Base-by-base conservation (phyloP, 371 early-diverging fungal species). In the Mortierella sp. region DNA sequence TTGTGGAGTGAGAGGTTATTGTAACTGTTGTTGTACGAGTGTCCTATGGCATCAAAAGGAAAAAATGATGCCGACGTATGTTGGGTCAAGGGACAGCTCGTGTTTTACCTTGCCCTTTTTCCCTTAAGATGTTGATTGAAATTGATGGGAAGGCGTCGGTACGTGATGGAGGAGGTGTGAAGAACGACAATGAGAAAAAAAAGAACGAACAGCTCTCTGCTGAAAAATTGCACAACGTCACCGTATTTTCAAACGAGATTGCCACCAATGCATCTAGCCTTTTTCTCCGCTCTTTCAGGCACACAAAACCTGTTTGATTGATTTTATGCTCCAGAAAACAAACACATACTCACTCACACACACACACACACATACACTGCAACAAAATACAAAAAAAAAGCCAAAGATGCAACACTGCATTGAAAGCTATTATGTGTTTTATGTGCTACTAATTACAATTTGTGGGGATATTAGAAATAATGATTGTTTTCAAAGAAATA, bases 141-240 rank as follows among this genome's bases (percentile, higher is more conserved):
- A 19, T 19, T 68, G 58, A 70, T 76, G 68, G 42, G n/a, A 34
- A 44, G 75, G 75, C 26, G 47, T 48, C 73, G 50, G 7, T 73
- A 21, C 54, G 34, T 47, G 72, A 72, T 31, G 72, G 45, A 13
- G 26, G 71, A 38, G 42, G 45, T 4, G 42, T 16, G 14, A 14
- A 42, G 26, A 45, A 47, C 19, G 63, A 34, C 63, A 63, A 63
- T 1, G 38, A 34, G 19, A 16, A 63, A 31, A 63, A 31, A 26
- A 50, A 19, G 71, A 7, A 7, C 16, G 70, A 68, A 34, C 50
- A 65, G 50, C n/a, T n/a, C n/a, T n/a, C n/a, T n/a, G n/a, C n/a
- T n/a, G 19, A 57, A 1, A 1, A 6, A 34, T 8, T 63, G 2
- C 63, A 63, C 1, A 31, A 63, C 63, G 63, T 63, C 26, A 28